Conservation (phyloP, 139 green algal species). For the Microglena sp. region DNA sequence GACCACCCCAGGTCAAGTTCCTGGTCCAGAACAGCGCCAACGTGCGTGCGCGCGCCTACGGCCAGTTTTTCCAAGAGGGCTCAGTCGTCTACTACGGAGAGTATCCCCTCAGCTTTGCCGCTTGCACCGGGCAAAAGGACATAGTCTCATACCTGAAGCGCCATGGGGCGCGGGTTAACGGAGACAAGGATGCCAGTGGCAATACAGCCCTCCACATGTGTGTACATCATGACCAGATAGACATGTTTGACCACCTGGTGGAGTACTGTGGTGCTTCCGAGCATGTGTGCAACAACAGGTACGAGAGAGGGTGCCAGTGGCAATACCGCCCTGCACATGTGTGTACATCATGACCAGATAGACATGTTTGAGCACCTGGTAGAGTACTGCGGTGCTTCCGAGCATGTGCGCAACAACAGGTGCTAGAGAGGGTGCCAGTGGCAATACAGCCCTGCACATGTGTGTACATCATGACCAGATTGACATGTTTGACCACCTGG, state of each 20-base stretch:
- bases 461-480: conserved; percentile 33
- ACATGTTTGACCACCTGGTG: conserved; percentile 53
- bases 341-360: conserved; percentile 30
- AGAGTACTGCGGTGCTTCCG: conserved; percentile 30
- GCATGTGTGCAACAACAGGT: conserved; percentile 35
- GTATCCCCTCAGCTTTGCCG: conserved; percentile 46
- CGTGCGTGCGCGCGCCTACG: conserved; percentile 36
- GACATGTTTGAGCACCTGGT: conserved; percentile 55
- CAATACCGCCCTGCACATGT: conserved; percentile 44
- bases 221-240: conserved; percentile 31
- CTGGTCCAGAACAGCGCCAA: conserved; percentile 48
- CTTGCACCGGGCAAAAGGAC: conserved; percentile 45
- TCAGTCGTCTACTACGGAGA: conserved; percentile 45
- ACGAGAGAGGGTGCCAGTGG: no score
- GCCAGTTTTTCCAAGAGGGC: conserved; percentile 38
- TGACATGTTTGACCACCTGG: conserved; percentile 52
- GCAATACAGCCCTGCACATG: conserved; percentile 43
- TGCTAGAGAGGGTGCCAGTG: conserved; percentile 23
- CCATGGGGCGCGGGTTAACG: conserved; percentile 41
- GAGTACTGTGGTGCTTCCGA: conserved; percentile 34
- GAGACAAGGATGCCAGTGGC: conserved; percentile 29
- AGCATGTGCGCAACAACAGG: conserved; percentile 32
- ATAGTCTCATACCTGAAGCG: conserved; percentile 44
- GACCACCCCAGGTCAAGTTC: conserved; percentile 39
- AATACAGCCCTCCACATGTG: conserved; percentile 43